These are phyloP conservation scores for Eucalyptus curtisii DNA, from an alignment of 345 rosid species.

Conservation along the genomic window DNA sequence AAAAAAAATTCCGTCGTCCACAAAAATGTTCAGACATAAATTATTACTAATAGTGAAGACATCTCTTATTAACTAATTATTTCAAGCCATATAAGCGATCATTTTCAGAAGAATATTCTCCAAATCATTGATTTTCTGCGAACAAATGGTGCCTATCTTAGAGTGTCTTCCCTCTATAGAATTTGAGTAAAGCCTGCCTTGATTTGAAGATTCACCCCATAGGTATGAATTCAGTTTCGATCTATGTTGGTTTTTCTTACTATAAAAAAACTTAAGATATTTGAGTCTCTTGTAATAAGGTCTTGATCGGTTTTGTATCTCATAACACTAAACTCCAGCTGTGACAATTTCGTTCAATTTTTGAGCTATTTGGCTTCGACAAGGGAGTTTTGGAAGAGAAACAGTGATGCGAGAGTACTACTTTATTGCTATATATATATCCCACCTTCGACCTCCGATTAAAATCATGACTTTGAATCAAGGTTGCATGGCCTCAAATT, in stretches of 20 bases:
- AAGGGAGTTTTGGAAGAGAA: background rate
- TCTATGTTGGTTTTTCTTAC: background rate
- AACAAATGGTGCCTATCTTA: no score
- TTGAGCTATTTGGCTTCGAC: background rate
- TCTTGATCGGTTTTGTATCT: background rate
- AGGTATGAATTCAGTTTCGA: background rate
- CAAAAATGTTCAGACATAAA: no score
- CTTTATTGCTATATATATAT: no score
- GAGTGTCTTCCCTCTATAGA: background rate
- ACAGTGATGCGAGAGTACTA: background rate
- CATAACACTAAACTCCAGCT: background rate
- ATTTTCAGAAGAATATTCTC: no score
- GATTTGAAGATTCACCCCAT: background rate
- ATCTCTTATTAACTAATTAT: no score
- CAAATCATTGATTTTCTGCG: no score
- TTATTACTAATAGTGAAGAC: no score
- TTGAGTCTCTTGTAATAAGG: background rate
- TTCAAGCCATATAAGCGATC: accelerated
- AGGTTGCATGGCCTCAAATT: no score
- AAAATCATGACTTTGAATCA: no score
- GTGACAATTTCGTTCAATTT: background rate
- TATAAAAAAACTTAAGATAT: background rate
- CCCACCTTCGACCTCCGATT: no score
- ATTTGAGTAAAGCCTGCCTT: background rate
- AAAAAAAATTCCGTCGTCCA: accelerated